Evolutionary conservation across 2,329 filamentous ascomycete genomes (phyloP).

Genomic region (Helotiales sp.): DNA sequence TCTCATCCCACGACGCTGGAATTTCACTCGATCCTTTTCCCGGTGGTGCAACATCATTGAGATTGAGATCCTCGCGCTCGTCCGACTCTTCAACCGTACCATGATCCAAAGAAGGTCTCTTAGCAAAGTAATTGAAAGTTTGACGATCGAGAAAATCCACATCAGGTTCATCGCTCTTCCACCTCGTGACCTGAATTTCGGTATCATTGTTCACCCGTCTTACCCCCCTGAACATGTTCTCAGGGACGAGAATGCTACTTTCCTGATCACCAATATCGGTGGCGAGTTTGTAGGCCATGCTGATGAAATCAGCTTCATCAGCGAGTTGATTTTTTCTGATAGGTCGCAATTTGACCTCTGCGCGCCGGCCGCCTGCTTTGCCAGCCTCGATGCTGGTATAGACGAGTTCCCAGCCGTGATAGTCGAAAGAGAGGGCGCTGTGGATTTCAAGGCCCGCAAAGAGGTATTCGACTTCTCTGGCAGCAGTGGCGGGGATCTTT

Average conservation of each 20-base stretch:
- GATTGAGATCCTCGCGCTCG: background rate
- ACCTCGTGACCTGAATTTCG: background rate
- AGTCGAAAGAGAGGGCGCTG: slow-evolving; percentile 32
- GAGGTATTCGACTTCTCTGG: slow-evolving; percentile 41
- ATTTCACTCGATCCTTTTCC: background rate
- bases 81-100: background rate
- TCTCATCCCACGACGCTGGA: background rate
- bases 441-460: slow-evolving; percentile 41
- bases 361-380: slow-evolving; percentile 39
- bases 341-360: slow-evolving; percentile 36
- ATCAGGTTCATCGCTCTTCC: background rate
- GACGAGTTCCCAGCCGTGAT: slow-evolving; percentile 33
- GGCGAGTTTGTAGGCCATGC: slow-evolving; percentile 10
- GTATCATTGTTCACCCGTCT: background rate
- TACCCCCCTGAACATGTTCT: background rate
- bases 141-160: too few species aligned
- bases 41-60: background rate
- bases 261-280: slow-evolving; percentile 6
- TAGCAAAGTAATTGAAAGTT: background rate
- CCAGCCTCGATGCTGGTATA: slow-evolving; percentile 42
- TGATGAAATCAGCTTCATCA: slow-evolving; percentile 29
- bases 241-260: background rate
- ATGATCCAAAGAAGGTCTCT: background rate
- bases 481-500: slow-evolving; percentile 13
- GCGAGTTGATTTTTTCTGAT: slow-evolving; percentile 15